Conservation (phyloP, 1,284 basidiomycete species). For the Sanghuangporus weigelae region DNA sequence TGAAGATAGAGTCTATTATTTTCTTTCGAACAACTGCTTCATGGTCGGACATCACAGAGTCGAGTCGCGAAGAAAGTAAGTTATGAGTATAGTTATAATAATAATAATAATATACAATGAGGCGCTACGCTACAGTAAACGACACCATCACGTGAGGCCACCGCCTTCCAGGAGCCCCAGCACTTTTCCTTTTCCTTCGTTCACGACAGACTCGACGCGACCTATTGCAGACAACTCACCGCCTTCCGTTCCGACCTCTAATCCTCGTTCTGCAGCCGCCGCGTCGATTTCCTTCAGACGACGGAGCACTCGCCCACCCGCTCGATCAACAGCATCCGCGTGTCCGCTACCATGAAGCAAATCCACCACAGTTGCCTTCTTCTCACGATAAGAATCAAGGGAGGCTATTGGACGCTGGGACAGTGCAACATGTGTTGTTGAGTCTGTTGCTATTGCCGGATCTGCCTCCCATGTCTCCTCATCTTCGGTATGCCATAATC, state of each 20-base stretch:
- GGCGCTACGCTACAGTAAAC: neutral
- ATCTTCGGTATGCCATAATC: neutral
- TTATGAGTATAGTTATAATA: neutral
- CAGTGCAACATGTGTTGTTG: slow-evolving; percentile 33
- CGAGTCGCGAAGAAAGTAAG: neutral
- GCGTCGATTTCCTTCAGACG: slow-evolving; percentile 50
- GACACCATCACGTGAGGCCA: slow-evolving; percentile 25
- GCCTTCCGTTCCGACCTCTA: slow-evolving; percentile 38
- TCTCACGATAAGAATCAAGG: slow-evolving; percentile 34
- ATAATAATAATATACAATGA: neutral
- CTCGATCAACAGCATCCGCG: slow-evolving; percentile 30
- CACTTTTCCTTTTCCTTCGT: slow-evolving; percentile 37
- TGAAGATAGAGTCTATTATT: slow-evolving; percentile 83
- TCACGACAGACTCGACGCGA: slow-evolving; percentile 46
- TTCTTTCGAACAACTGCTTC: slow-evolving; percentile 45
- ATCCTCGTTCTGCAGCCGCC: slow-evolving; percentile 35
- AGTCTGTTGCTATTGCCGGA: neutral
- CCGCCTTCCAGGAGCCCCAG: slow-evolving; percentile 41
- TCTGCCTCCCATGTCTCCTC: neutral
- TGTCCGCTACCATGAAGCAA: slow-evolving; percentile 24
- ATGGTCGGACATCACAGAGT: slow-evolving; percentile 47
- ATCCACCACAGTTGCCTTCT: slow-evolving; percentile 38
- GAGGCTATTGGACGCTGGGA: slow-evolving; percentile 32
- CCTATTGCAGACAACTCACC: slow-evolving; percentile 40
- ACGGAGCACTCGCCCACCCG: slow-evolving; percentile 43